phyloP scores from a whole-genome alignment of 2,329 filamentous ascomycete genomes.

The Monilinia vaccinii-corymbosi region DNA sequence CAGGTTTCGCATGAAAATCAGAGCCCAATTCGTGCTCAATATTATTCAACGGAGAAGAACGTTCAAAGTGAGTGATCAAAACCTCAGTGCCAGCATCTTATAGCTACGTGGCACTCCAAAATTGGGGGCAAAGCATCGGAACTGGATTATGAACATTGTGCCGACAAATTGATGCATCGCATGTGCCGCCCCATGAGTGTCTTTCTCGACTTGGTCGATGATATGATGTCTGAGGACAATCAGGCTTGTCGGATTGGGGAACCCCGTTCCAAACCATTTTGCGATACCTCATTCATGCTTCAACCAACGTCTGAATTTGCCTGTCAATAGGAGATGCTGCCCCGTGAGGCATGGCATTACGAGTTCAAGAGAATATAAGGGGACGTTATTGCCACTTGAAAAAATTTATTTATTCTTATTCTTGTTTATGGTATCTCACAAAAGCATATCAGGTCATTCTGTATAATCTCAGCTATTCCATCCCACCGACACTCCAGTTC shows the following conservation, averaged over 20 bases:
- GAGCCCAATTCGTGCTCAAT: neutral
- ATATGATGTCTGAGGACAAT: neutral
- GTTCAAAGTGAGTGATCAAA: neutral
- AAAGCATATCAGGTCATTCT: slow-evolving; percentile 2
- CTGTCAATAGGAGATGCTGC: neutral
- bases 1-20: neutral
- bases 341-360: neutral
- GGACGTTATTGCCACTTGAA: neutral
- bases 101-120: neutral
- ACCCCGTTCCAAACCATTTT: neutral
- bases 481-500: neutral
- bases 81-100: neutral
- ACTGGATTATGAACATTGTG: neutral
- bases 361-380: neutral
- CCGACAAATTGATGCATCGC: neutral
- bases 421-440: slow-evolving; percentile 6
- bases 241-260: neutral
- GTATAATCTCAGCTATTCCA: neutral
- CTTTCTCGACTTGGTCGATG: too few species aligned
- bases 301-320: neutral
- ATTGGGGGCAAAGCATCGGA: neutral
- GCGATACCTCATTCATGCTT: neutral
- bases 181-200: too few species aligned
- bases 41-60: neutral
- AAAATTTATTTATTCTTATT: neutral